Base-by-base conservation (phyloP, 805 yeast genomes). In the Kurtzmaniella cleridarum region DNA sequence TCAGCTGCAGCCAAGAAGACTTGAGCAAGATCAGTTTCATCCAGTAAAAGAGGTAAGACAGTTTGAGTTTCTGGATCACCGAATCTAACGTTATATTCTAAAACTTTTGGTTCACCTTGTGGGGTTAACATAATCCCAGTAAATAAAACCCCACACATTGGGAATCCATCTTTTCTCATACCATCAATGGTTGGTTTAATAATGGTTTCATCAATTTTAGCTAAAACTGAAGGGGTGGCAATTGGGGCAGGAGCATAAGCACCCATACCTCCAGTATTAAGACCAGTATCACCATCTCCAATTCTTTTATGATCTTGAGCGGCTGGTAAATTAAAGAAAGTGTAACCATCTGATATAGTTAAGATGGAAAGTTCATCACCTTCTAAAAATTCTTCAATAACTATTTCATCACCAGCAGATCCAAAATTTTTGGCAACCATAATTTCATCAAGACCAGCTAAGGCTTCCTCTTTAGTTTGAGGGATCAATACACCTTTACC, bases 1-100 rank as follows among this genome's bases (percentile, higher is more conserved):
- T 91, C 96, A 33, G 93, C 95, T 48, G 95, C 83, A 34, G 98
- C 98, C 39, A 91, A 64, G 76, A 95, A 78, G 34, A 93, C 79
- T 62, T 90, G 88, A 34, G 96, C 93, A 55, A 93, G 73, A 64
- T 93, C 99, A n/a, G 96, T 82, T 39, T 81, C 84, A 31, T 79
- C 77, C 34, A 86, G 69, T 46, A 93, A 69, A 55, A 93, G 73
- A 15, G 97, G 96, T 55, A 93, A 70, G 17, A 93, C 95, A 2
- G 97, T 86, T 70, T 93, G 98, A 27, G 98, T 93, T 68, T 93
- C 99, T 49, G 99, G 99, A 62, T 93, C 99, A 46, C 99, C 99
- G 51, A 93, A 95, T 66, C 99, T 81, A 37, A 95, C 98, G 53
- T 93, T 93, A 66, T 95, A 93, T 65, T 93, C 99, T 54, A 93